Base-by-base conservation (phyloP, 306 rosid species). In the Morella rubra region DNA sequence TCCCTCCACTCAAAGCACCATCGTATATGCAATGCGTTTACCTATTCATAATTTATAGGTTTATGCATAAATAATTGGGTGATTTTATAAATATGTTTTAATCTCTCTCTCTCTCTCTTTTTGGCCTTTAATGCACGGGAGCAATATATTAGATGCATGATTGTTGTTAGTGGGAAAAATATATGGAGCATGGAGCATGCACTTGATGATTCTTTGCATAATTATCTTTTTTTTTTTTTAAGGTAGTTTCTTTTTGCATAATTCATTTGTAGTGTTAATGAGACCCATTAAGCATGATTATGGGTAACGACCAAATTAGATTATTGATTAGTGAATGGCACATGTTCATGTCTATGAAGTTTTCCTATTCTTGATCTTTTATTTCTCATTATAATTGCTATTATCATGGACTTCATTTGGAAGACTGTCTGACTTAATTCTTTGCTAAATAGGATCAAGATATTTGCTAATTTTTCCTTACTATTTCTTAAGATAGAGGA, bases 1-100 rank as follows among this genome's bases (percentile, higher is more conserved):
- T 75, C 51, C 84, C 84, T 75, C 72, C 62, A 44, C 73, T 50
- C 61, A 37, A 74, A 75, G 69, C 80, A 81, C 14, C 64, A 69
- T 80, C 65, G 20, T 55, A 67, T 56, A 41, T 73, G 64, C 3
- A 32, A 32, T 41, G 44, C 64, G 32, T 19, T 24, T 56, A 52
- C n/a, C 67, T 24, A 49, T 72, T 65, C 51, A 27, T 54, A 42
- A 22, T 75, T 2, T 51, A 52, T 56, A 64, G 53, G 20, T 51
- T 74, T 73, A 80, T 68, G 68, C 55, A 32, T 44, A 44, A 71
- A 80, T 73, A 73, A 74, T 80, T 46, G 37, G 37, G 37, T 2
- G 37, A 32, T 32, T 32, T 32, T 32, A 32, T 32, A 32, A 32
- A 32, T 32, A 32, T 32, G 37, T 27, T 27, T 27, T 27, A 27